A percentile compares a stretch with the other conserved stretches of the same genome.
These are phyloP conservation scores for Emergomyces orientalis DNA, from an alignment of 2,329 filamentous ascomycete species.

Conservation along the genomic window DNA sequence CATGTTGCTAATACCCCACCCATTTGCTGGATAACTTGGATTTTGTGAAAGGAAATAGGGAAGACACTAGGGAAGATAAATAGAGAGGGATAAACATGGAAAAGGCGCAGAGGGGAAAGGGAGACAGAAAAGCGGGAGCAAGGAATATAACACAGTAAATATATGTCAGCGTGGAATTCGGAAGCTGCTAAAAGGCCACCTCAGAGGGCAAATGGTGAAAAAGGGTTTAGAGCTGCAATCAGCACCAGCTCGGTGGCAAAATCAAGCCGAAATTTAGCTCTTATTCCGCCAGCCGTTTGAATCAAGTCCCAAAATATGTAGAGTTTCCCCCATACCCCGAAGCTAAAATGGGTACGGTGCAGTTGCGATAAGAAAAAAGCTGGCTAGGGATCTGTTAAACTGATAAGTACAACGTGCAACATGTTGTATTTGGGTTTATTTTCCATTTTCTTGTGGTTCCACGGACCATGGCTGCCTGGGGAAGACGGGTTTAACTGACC, in stretches of 20 bases:
- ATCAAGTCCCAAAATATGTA: background rate
- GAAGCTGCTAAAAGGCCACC: background rate
- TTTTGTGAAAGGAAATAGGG: background rate
- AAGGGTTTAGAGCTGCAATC: background rate
- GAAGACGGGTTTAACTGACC: background rate
- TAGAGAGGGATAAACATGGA: background rate
- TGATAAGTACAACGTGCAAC: background rate
- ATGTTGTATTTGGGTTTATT: background rate
- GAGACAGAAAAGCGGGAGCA: background rate
- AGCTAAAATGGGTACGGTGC: background rate
- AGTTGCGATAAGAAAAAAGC: background rate
- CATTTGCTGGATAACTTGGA: background rate
- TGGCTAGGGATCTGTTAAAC: background rate
- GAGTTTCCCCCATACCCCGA: background rate
- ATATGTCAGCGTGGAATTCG: background rate
- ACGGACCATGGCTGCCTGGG: background rate
- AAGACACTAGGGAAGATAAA: background rate
- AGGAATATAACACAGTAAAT: background rate
- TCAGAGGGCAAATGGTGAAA: background rate
- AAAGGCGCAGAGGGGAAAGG: background rate
- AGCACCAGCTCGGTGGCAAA: background rate
- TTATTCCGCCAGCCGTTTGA: background rate
- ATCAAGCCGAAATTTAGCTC: too few species aligned
- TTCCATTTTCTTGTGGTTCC: background rate
- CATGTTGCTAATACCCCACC: background rate